Evolutionary conservation across 2,329 filamentous ascomycete genomes (phyloP).

Genomic region (Trichoderma cornu-damae): DNA sequence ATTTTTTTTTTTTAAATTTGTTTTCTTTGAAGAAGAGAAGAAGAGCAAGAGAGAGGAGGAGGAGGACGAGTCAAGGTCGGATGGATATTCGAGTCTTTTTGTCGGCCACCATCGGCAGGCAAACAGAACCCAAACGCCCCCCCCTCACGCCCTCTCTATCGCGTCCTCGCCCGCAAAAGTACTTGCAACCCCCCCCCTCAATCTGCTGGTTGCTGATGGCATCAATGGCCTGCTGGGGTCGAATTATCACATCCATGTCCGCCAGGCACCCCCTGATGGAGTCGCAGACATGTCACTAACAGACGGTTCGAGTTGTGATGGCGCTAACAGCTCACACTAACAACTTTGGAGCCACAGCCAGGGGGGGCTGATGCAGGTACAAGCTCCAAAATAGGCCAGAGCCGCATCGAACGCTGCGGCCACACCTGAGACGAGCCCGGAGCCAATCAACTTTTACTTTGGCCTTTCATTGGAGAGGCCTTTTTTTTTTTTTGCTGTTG

Average conservation of each 20-base stretch:
- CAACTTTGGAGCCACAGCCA: conserved; percentile 9
- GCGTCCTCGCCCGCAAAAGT: background rate
- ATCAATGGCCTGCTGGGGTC: too few species aligned
- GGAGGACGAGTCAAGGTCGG: conserved; percentile 1
- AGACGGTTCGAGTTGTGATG: background rate
- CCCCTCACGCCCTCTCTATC: background rate
- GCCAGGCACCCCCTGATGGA: conserved; percentile 2
- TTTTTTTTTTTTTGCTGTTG: background rate
- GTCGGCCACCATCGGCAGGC: conserved; percentile 2
- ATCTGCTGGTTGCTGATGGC: background rate
- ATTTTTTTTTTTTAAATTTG: background rate
- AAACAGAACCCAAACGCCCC: conserved; percentile 6
- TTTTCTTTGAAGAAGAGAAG: conserved; percentile 6
- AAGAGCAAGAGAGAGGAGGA: conserved; percentile 15
- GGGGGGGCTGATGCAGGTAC: conserved; percentile 26
- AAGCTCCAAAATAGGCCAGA: conserved; percentile 11
- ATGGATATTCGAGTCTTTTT: conserved; percentile 19
- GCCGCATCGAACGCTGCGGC: background rate
- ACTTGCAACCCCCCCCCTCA: background rate
- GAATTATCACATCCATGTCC: too few species aligned
- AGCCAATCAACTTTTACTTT: conserved; percentile 34
- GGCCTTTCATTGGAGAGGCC: conserved; percentile 16
- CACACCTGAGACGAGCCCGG: conserved; percentile 31
- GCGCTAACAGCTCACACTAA: background rate
- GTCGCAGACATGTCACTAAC: conserved; percentile 7